A percentile compares a stretch with the other conserved stretches of the same genome.
Evolutionary conservation across 2,329 filamentous ascomycete genomes (phyloP).

Genomic region (Emmonsia crescens): DNA sequence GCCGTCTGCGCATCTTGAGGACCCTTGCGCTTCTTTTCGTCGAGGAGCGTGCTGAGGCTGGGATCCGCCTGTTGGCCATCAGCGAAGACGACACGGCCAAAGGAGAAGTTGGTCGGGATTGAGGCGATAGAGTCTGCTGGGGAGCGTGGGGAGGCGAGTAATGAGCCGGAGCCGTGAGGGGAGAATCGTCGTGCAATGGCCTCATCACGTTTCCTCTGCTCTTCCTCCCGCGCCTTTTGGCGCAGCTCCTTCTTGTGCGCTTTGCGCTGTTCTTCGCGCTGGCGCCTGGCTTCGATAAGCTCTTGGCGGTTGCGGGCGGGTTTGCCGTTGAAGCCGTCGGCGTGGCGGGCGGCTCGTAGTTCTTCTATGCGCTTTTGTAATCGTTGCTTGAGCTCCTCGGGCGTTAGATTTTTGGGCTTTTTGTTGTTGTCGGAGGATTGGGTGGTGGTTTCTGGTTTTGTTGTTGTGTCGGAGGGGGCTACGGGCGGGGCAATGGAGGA

Average conservation of each 20-base stretch:
- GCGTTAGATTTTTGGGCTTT: constrained; percentile 57
- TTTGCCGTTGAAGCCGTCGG: constrained; percentile 70
- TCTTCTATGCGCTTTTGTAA: constrained; percentile 75
- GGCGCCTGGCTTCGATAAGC: constrained; percentile 76
- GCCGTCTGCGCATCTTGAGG: constrained; percentile 77
- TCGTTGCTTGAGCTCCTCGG: constrained; percentile 63
- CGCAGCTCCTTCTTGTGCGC: constrained; percentile 81
- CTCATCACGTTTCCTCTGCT: constrained; percentile 52
- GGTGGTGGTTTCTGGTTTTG: constrained; percentile 1
- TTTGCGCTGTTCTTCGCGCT: constrained; percentile 78
- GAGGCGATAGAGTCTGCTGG: constrained; percentile 33
- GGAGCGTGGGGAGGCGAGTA: constrained; percentile 44
- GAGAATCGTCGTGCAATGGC: constrained; percentile 45
- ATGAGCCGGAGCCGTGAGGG: constrained; percentile 48
- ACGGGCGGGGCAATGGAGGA: constrained; percentile 50
- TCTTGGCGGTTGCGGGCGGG: constrained; percentile 80
- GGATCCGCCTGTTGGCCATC: constrained; percentile 74
- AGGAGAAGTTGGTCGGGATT: constrained; percentile 62
- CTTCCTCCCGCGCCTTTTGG: constrained; percentile 65
- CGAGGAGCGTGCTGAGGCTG: constrained; percentile 51
- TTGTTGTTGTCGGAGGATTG: constrained; percentile 30
- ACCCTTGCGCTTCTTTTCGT: constrained; percentile 65
- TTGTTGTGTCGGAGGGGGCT: constrained; percentile 16
- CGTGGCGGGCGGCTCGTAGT: constrained; percentile 75
- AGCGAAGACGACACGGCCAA: constrained; percentile 80